These are phyloP conservation scores for Xerocomus spinulosus DNA, from an alignment of 768 basidiomycete genomes.

Conservation along the genomic window DNA sequence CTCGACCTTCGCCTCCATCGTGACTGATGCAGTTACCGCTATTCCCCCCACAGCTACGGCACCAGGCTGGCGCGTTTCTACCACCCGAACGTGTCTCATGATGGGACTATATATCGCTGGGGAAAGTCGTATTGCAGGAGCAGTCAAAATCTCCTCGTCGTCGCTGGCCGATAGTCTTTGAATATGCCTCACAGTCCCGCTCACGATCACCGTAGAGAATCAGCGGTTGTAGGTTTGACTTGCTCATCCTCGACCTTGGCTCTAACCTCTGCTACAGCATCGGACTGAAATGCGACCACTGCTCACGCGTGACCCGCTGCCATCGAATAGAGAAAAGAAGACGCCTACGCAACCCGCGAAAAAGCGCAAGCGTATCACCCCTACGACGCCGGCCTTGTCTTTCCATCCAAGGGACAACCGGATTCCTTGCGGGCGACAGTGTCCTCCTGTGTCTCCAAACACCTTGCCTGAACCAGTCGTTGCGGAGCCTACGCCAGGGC, in stretches of 20 bases:
- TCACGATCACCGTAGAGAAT: conserved; percentile 24
- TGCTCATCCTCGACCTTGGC: conserved; percentile 7
- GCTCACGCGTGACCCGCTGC: conserved; percentile 21
- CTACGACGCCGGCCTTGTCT: conserved; percentile 16
- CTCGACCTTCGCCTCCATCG: conserved; percentile 24
- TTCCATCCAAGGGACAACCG: conserved; percentile 17
- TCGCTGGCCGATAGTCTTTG: conserved; percentile 7
- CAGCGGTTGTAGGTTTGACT: conserved; percentile 16
- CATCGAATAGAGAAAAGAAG: conserved; percentile 24
- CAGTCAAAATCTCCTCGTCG: conserved; percentile 12
- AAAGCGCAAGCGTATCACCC: conserved; percentile 21
- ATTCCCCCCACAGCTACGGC: conserved; percentile 31
- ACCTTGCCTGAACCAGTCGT: conserved; percentile 7
- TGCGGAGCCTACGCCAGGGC: conserved; percentile 7
- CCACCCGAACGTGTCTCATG: conserved; percentile 24
- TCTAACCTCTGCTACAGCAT: conserved; percentile 19
- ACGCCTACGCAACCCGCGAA: conserved; percentile 9
- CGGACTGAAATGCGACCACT: conserved; percentile 18
- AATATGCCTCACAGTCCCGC: conserved; percentile 10
- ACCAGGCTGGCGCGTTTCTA: conserved; percentile 32
- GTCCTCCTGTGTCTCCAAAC: conserved; percentile 6
- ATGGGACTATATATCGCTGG: conserved; percentile 27
- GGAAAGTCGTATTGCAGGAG: conserved; percentile 11
- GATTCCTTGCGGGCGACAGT: conserved; percentile 25
- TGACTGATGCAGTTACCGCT: conserved; percentile 20